Base-by-base conservation (phyloP, 225 moss, liverwort and hornwort genomes). In the Thuidium tamariscinum region DNA sequence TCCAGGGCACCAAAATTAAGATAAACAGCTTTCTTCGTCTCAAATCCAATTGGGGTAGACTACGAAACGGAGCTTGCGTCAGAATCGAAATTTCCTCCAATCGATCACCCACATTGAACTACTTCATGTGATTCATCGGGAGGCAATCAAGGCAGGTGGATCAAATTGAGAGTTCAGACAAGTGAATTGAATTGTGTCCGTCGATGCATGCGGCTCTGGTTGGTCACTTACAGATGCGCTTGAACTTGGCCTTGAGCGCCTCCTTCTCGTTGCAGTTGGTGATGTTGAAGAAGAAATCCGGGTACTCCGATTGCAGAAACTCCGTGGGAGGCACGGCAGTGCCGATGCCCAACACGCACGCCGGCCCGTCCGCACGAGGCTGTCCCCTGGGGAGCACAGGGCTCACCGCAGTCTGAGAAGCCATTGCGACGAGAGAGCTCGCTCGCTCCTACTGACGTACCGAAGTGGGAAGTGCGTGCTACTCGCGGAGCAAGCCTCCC, bases 1-100 rank as follows among this genome's bases (percentile, higher is more conserved):
- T 5, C 11, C 0, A 30, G 8, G 13, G 13, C 5, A 21, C 12
- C 34, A 42, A 2, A 13, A 8, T 26, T 23, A 10, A 10, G 3
- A 16, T 5, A 63, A 1, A 2, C 1, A 32, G 3, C 8, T 16
- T 13, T n/a, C 19, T 66, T 36, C 44, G 10, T 44, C 4, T 10
- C 25, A 9, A 6, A 46, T 13, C 22, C 14, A 13, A 22, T 14
- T 52, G 23, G 22, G 4, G 11, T 22, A 14, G 15, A 15, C 74
- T 20, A 15, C 5, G 49, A 15, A n/a, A 9, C 5, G 22, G 0
- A 34, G 52, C 75, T 22, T 22, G 34, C 48, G 0, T 34, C 32
- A 5, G 2, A 21, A 34, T 32, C 3, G 51, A 3, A 32, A 34
- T 12, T 74, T n/a, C n/a, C n/a, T n/a, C n/a, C n/a, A n/a, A n/a